Evolutionary conservation across 2,329 filamentous ascomycete species (phyloP), one percentile per base, ranked within the genome.

Genomic region (Calonectria fujianensis): DNA sequence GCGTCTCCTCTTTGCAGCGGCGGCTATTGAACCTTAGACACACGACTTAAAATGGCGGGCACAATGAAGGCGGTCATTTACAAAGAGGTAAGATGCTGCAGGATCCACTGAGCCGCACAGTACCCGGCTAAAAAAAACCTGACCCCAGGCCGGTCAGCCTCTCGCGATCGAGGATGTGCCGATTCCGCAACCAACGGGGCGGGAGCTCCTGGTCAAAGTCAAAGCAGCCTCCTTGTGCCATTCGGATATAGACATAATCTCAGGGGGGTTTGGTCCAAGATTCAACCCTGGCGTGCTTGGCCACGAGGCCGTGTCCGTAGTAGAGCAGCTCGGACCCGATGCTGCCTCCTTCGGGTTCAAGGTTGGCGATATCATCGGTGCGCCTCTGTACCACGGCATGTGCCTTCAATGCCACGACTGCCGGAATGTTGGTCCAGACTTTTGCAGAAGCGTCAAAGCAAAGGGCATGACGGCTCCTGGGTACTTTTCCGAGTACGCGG

Each of bases 371-470:
- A 63, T 39, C 57, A 63, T 63, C 24, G 57, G 57, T 4, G 57
- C 57, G n/a, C 57, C 57, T 3, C 37, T 63, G 7, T 63, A 63
- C n/a, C 57, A 63, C 27, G 57, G 57, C 57, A 63, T 63, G 57
- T 63, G 57, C 24, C 57, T 63, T 63, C 24, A 63, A 31, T 63
- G 57, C 57, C 24, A 63, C 3, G 16, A 41, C 9, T 63, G 57
- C 57, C 35, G 32, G 37, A 41, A 37, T 18, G 37, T 29, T 24
- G 37, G 57, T 0, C 18, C 57, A 16, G 57, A 63, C 35, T 63
- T 63, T 20, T 63, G 57, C 24, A 20, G 24, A 18, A 31, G 57
- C 37, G 57, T 63, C 24, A 63, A 63, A 6, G 57, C 57, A 29
- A 63, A 63, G 24, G 57, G 57, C 37, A 63, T 63, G 57, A 63